A percentile compares a stretch with the other conserved stretches of the same genome.
These are phyloP conservation scores for Monilinia fructigena DNA, from an alignment of 2,329 filamentous ascomycete species.

Conservation along the genomic window DNA sequence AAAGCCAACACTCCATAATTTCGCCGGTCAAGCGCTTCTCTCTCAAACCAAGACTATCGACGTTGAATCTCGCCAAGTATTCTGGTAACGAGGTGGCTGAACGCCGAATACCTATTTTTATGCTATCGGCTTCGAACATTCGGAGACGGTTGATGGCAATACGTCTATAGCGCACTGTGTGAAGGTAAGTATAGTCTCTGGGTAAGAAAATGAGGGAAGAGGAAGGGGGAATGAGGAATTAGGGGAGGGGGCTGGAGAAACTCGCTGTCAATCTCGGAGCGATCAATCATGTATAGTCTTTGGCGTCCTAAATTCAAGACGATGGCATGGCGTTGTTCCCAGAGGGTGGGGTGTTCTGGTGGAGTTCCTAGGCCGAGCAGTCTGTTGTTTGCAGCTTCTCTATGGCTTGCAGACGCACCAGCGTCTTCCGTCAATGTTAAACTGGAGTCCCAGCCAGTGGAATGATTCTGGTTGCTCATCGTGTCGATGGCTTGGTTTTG, in stretches of 20 bases:
- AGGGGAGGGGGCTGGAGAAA: too few species aligned
- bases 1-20: neutral
- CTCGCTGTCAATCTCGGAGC: neutral
- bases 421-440: neutral
- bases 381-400: neutral
- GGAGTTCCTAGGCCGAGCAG: neutral
- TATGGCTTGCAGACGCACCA: neutral
- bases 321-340: neutral
- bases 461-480: neutral
- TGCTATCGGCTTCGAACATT: neutral
- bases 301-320: neutral
- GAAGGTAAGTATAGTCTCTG: neutral
- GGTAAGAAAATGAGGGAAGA: neutral
- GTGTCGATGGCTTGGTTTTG: neutral
- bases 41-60: neutral
- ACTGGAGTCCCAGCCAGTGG: neutral
- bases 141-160: neutral
- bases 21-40: neutral
- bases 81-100: too few species aligned
- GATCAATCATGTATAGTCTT: neutral
- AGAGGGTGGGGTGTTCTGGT: neutral
- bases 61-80: neutral
- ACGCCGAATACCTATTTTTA: neutral
- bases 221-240: too few species aligned
- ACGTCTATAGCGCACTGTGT: neutral